A percentile compares a stretch with the other conserved stretches of the same genome.
Evolutionary conservation across 2,329 filamentous ascomycete genomes (phyloP).

Genomic region (Calonectria pteridis): DNA sequence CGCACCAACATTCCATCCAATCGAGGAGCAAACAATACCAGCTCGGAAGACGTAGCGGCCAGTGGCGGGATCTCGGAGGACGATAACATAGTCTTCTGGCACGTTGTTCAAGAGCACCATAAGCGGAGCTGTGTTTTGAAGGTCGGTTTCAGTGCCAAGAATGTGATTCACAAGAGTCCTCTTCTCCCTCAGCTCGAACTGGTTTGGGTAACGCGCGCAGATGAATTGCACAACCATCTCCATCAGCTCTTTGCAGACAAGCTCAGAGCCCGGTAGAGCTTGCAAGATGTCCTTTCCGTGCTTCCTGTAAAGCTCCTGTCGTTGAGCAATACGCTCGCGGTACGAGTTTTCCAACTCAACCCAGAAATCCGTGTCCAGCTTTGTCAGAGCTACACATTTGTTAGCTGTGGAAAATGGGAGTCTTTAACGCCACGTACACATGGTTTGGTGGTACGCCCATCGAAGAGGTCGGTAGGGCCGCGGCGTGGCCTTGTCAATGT

Average conservation of each 20-base stretch:
- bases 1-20: slow-evolving; percentile 82
- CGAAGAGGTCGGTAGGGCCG: slow-evolving; percentile 85
- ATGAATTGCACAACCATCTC: slow-evolving; percentile 87
- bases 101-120: slow-evolving; percentile 81
- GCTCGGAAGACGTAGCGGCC: slow-evolving; percentile 82
- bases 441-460: slow-evolving; percentile 91
- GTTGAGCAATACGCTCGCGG: slow-evolving; percentile 73
- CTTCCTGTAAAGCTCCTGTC: slow-evolving; percentile 72
- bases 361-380: slow-evolving; percentile 88
- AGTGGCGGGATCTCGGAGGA: slow-evolving; percentile 76
- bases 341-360: slow-evolving; percentile 88
- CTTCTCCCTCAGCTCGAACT: slow-evolving; percentile 73
- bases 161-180: slow-evolving; percentile 77
- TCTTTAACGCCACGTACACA: slow-evolving; percentile 69
- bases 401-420: slow-evolving; percentile 46
- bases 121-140: slow-evolving; percentile 74
- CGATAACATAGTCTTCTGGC: slow-evolving; percentile 87
- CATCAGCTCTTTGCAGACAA: slow-evolving; percentile 88
- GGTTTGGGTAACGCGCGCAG: slow-evolving; percentile 80
- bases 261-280: slow-evolving; percentile 78
- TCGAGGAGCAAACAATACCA: slow-evolving; percentile 80
- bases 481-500: slow-evolving; percentile 75
- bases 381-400: slow-evolving; percentile 72
- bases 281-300: slow-evolving; percentile 76
- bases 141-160: slow-evolving; percentile 70